Base-by-base conservation (phyloP, 768 basidiomycete genomes). In the Coprinopsis strossmayeri region DNA sequence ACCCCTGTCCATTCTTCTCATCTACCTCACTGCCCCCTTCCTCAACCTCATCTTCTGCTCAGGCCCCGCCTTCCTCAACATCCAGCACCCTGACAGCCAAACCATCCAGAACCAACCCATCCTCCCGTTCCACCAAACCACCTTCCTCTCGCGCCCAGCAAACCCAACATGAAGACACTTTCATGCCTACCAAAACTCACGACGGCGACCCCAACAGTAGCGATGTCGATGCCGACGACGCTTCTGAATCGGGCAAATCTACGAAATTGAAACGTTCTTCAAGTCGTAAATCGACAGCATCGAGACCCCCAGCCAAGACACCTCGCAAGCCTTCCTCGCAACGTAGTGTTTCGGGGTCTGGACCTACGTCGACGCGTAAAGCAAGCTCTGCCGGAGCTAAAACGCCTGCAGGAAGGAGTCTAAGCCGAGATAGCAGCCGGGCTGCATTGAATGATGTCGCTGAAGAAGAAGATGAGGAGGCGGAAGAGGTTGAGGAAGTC, bases 1-100 rank as follows among this genome's bases (percentile, higher is more conserved):
- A 52, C 26, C 48, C 68, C 41, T 76, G 72, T 54, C 65, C 73
- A 7, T 72, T 77, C 61, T 72, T 76, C 49, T 20, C 55, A 43
- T 61, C 49, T 46, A 52, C 56, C 35, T 52, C 45, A 43, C 55
- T 48, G 25, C 46, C 53, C 21, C 48, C 38, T 48, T 49, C 37
- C 23, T 48, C 48, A 50, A 53, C 48, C 13, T 35, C 44, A 32
- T 15, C 30, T 32, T 15, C 30, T 15, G 15, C 7, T 15, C 7
- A 32, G 23, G 35, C 51, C 18, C 59, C 52, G 5, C 38, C 54
- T n/a, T 45, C 32, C 21, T 45, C 43, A 50, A 32, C n/a, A 42
- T 9, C 41, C 50, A 41, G n/a, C n/a, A n/a, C n/a, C n/a, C n/a
- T n/a, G n/a, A n/a, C n/a, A n/a, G n/a, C n/a, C n/a, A n/a, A n/a